A percentile compares a stretch with the other conserved stretches of the same genome.
phyloP scores from a whole-genome alignment of 768 basidiomycete species.

The Leccinum aurantiacum region DNA sequence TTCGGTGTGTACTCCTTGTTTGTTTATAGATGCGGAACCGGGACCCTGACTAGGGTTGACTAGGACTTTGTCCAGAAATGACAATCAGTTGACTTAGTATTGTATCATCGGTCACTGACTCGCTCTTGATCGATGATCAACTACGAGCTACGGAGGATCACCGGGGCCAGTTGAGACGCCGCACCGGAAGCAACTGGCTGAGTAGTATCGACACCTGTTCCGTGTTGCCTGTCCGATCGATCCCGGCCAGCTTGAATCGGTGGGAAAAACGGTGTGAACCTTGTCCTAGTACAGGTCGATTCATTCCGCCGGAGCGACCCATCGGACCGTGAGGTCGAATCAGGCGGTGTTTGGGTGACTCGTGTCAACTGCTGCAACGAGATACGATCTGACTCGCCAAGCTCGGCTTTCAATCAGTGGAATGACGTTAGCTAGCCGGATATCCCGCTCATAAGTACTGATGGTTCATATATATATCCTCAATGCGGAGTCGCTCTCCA shows the following conservation, averaged over 20 bases:
- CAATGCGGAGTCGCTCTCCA: background rate
- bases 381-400: background rate
- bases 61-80: background rate
- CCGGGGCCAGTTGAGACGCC: background rate
- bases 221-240: background rate
- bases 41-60: background rate
- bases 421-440: background rate
- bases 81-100: background rate
- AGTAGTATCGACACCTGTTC: background rate
- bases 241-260: background rate
- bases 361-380: background rate
- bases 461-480: slow-evolving; percentile 15
- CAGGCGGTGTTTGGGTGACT: slow-evolving; percentile 1
- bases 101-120: background rate
- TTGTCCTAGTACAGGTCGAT: background rate
- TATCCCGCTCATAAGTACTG: background rate
- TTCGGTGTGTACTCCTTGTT: background rate
- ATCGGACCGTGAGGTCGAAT: background rate
- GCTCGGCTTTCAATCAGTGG: background rate
- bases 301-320: background rate
- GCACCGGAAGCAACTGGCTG: background rate
- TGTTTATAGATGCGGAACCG: background rate
- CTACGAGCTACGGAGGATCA: background rate
- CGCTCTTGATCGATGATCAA: background rate
- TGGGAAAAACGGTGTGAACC: background rate